Evolutionary conservation across 371 early-diverging fungal species (phyloP).

Genomic region (Coelomomyces lativittatus): DNA sequence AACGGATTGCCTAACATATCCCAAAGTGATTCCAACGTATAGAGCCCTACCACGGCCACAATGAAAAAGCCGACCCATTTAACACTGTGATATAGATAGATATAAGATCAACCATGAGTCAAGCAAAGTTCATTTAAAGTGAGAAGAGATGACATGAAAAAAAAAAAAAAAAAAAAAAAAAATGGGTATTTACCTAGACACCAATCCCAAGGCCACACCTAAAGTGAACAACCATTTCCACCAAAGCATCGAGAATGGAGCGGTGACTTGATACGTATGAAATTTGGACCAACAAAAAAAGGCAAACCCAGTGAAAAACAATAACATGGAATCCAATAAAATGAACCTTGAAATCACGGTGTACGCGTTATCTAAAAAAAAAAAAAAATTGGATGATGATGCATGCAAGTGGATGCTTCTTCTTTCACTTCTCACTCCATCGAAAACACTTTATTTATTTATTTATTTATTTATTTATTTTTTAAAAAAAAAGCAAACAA

Average conservation of each 20-base stretch:
- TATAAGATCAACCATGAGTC: no score
- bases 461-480: no score
- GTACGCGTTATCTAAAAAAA: slow-evolving; percentile 55
- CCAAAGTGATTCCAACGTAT: slow-evolving; percentile 87
- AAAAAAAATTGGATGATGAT: not conserved
- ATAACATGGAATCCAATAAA: slow-evolving; percentile 89
- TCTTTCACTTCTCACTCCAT: not conserved
- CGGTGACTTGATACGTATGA: slow-evolving; percentile 45
- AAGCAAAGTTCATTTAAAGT: no score
- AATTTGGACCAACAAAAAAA: slow-evolving; percentile 57
- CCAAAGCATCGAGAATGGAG: slow-evolving; percentile 68
- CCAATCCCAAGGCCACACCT: slow-evolving; percentile 80
- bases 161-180: not conserved
- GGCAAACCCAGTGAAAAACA: slow-evolving; percentile 77
- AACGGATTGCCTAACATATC: slow-evolving; percentile 67
- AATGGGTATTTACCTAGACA: slow-evolving; percentile 32
- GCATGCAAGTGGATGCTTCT: not conserved
- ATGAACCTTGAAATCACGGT: slow-evolving; percentile 85
- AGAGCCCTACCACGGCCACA: slow-evolving; percentile 78
- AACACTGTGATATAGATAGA: slow-evolving; percentile 65
- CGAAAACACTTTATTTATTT: no score
- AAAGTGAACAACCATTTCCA: slow-evolving; percentile 69
- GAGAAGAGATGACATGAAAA: not conserved
- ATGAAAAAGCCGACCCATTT: slow-evolving; percentile 99
- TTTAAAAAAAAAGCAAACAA: not conserved